Evolutionary conservation across 345 rosid genomes (phyloP).

Genomic region (Lepidium africanum): DNA sequence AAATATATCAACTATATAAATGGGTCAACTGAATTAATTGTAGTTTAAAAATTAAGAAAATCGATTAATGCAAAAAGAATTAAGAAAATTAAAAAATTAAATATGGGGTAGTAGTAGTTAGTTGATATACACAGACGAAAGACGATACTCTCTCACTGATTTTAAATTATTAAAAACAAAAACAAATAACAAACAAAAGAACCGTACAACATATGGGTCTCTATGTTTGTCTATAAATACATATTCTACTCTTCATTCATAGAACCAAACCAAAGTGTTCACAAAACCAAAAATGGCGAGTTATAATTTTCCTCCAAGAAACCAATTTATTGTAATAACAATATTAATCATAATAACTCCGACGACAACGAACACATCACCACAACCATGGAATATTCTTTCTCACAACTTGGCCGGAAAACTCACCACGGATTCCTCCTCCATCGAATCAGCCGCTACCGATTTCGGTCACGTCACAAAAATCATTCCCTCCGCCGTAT

Average conservation of each 20-base stretch:
- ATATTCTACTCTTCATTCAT: neutral
- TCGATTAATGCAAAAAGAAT: neutral
- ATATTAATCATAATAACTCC: slow-evolving; percentile 12
- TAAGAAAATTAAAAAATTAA: neutral
- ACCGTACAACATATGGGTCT: neutral
- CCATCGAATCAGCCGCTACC: slow-evolving; percentile 34
- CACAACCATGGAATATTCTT: slow-evolving; percentile 26
- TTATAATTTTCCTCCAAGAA: neutral
- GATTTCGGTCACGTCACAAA: slow-evolving; percentile 62
- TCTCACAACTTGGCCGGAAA: slow-evolving; percentile 18
- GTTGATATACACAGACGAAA: neutral
- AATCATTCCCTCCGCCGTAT: slow-evolving; percentile 53
- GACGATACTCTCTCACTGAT: neutral
- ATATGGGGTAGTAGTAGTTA: neutral
- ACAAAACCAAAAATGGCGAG: slow-evolving; percentile 6
- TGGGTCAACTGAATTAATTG: too few species aligned
- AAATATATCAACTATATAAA: too few species aligned
- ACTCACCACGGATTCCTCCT: slow-evolving; percentile 19
- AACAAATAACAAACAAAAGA: neutral
- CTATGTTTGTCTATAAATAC: slow-evolving; percentile 16
- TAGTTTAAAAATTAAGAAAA: neutral
- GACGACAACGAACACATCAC: slow-evolving; percentile 17
- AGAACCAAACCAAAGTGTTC: neutral
- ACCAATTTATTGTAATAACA: neutral
- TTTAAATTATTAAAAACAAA: neutral